Base-by-base conservation (phyloP, 2,329 filamentous ascomycete genomes). In the Davidsoniella virescens region DNA sequence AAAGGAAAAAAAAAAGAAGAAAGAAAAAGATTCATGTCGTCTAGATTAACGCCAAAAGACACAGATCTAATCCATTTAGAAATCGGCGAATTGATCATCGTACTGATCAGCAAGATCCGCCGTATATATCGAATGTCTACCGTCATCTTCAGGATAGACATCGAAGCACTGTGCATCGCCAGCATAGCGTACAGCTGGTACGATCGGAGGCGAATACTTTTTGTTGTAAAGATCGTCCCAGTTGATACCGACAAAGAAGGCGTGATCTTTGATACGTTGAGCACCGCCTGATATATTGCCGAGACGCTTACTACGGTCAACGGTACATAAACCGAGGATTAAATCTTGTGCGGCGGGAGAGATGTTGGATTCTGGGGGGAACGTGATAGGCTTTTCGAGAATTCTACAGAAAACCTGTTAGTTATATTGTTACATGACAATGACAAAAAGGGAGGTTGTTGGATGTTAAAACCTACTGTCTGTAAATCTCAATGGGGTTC, bases 401-500 rank as follows among this genome's bases (percentile, higher is more conserved):
- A 90, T 90, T 64, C 82, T 85, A 49, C 12, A 44, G 18, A 33
- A 2, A 33, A 9, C 18, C 5, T 59, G 55, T 55, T 36, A 41
- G 48, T 18, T 18, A 41, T 7, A 12, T 5, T 33, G 1, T 5
- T 33, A 33, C 26, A 33, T 33, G 26, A 3, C 10, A 33, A 20
- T 8, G 12, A 10, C 16, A 33, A 38, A 18, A 41, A 16, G 25
- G 18, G 33, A 17, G 26, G 12, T n/a, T n/a, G 23, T 18, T 39
- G 49, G 41, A 45, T 14, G 44, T 17, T 48, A 20, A 4, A 42
- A 65, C 73, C 57, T 59, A 80, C 78, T 82, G 78, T 62, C 87
- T 85, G 65, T 90, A 90, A 52, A 90, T 90, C 62, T 88, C 85
- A 56, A 90, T 84, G 1, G 84, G 84, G 56, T 87, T 90, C 56